Evolutionary conservation across 176 grass and related monocot species (phyloP).

Genomic region (Oryza longistaminata): DNA sequence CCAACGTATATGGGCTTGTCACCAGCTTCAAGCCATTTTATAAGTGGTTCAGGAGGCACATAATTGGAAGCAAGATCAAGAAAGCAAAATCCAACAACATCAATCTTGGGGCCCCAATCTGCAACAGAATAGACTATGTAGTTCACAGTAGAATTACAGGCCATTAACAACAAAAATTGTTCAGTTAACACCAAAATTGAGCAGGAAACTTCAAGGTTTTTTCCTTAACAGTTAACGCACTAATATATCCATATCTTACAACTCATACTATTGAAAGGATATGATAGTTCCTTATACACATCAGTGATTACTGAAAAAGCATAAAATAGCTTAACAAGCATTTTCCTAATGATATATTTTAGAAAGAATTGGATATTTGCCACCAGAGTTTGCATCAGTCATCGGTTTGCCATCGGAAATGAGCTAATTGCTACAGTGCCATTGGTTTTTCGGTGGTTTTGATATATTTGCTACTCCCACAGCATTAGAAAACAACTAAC

Average conservation of each 20-base stretch:
- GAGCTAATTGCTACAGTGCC: background rate
- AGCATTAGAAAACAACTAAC: background rate
- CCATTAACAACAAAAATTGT: background rate
- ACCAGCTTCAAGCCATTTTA: conserved; percentile 90
- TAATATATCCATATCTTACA: conserved; percentile 2
- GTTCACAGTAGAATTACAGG: background rate
- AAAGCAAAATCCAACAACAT: conserved; percentile 98
- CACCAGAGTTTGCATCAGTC: background rate
- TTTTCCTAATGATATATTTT: conserved; percentile 7
- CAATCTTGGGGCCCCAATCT: conserved; percentile 95
- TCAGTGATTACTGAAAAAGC: background rate
- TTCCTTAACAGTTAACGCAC: conserved; percentile 10
- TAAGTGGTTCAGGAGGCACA: conserved; percentile 70
- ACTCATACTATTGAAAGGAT: background rate
- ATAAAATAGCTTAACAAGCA: conserved; percentile 6
- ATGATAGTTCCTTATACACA: background rate
- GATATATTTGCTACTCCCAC: background rate
- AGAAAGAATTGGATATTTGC: background rate
- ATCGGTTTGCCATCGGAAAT: background rate
- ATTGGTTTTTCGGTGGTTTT: background rate
- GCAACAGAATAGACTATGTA: conserved; percentile 35
- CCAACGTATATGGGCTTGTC: conserved; percentile 92
- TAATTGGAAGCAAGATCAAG: conserved; percentile 97
- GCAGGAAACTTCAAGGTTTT: background rate
- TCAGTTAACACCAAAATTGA: background rate